Conservation (phyloP, 352 stramenopile species). For the Globisporangium splendens region DNA sequence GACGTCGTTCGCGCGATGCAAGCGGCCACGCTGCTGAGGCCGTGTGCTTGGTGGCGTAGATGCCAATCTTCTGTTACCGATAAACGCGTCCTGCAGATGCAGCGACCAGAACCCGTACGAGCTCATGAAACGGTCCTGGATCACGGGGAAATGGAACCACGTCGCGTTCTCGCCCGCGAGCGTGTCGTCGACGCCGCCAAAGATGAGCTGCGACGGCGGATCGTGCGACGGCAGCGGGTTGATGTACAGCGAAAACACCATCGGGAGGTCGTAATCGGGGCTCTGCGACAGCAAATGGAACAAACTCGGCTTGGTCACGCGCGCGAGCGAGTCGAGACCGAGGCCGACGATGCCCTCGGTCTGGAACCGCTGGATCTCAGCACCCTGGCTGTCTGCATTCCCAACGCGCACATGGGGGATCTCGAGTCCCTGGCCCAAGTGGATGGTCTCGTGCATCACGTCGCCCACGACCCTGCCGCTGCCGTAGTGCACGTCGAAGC, state of each 20-base stretch:
- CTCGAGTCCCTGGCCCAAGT: slow-evolving; percentile 10
- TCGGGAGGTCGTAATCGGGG: slow-evolving; percentile 8
- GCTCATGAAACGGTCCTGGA: slow-evolving; percentile 9
- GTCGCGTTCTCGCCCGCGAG: slow-evolving; percentile 17
- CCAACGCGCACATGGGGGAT: slow-evolving; percentile 19
- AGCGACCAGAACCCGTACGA: slow-evolving; percentile 28
- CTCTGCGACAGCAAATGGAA: slow-evolving; percentile 18
- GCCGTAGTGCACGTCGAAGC: slow-evolving; percentile 29
- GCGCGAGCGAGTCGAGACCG: slow-evolving; percentile 22
- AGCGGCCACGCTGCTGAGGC: not conserved
- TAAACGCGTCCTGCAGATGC: slow-evolving; percentile 9
- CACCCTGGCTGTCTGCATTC: slow-evolving; percentile 17
- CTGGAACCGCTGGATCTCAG: slow-evolving; percentile 28
- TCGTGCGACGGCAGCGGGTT: slow-evolving; percentile 20
- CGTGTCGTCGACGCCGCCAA: slow-evolving; percentile 25
- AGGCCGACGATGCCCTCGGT: slow-evolving; percentile 36
- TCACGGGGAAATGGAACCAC: slow-evolving; percentile 26
- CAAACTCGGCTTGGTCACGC: slow-evolving; percentile 22
- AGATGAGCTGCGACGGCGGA: slow-evolving; percentile 31
- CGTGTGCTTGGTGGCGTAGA: not conserved
- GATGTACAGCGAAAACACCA: slow-evolving; percentile 39
- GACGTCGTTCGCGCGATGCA: not conserved
- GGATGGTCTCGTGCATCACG: slow-evolving; percentile 20
- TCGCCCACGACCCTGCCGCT: slow-evolving; percentile 26
- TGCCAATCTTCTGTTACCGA: not conserved